Conservation (phyloP, 2,329 filamentous ascomycete genomes). For the Seiridium unicorne region DNA sequence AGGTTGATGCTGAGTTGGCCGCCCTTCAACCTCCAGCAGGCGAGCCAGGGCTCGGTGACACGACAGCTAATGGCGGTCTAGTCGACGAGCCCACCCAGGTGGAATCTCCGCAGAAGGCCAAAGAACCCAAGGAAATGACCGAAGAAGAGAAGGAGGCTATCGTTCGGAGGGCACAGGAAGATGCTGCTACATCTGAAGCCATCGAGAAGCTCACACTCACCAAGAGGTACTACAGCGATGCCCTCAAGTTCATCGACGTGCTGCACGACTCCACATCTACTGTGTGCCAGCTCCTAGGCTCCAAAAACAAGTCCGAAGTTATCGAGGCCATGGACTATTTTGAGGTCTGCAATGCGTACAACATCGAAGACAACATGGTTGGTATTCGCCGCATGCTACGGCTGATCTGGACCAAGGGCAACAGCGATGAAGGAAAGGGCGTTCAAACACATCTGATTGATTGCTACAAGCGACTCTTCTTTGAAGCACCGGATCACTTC, state of each 20-base stretch:
- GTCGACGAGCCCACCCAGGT: constrained; percentile 87
- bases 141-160: constrained; percentile 75
- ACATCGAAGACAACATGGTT: constrained; percentile 86
- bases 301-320: constrained; percentile 96
- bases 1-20: constrained; percentile 79
- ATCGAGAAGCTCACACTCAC: constrained; percentile 86
- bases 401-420: constrained; percentile 98
- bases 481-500: constrained; percentile 89
- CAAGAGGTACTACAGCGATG: constrained; percentile 88
- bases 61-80: constrained; percentile 68
- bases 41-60: constrained; percentile 69
- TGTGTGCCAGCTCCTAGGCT: constrained; percentile 84
- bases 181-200: constrained; percentile 84
- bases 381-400: constrained; percentile 95
- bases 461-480: constrained; percentile 93
- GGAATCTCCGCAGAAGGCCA: constrained; percentile 63
- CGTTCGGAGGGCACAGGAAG: constrained; percentile 77
- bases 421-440: constrained; percentile 97
- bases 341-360: constrained; percentile 91
- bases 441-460: constrained; percentile 96
- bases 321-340: constrained; percentile 99
- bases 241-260: constrained; percentile 88
- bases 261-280: constrained; percentile 78
- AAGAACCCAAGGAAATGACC: constrained; percentile 59
- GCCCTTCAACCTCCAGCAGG: constrained; percentile 76